These are phyloP conservation scores for Phalaenopsis hybrid DNA, from an alignment of 116 monocot genomes.

Conservation along the genomic window DNA sequence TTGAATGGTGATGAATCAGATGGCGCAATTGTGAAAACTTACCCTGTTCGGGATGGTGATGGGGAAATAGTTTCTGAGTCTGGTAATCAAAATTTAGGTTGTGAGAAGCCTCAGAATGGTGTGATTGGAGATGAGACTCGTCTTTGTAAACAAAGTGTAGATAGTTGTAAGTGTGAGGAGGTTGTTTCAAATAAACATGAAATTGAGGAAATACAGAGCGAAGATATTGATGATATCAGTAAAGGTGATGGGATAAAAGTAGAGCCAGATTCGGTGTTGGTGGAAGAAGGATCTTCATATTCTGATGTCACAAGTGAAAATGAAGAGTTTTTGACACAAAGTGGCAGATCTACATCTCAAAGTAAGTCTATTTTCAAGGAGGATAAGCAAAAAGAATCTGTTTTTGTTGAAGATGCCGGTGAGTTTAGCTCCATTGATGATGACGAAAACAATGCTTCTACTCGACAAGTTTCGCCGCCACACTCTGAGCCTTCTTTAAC, in stretches of 20 bases:
- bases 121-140: neutral
- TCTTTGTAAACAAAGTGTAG: slow-evolving; percentile 9
- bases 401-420: slow-evolving; percentile 28
- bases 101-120: slow-evolving; percentile 6
- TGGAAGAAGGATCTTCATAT: slow-evolving; percentile 2
- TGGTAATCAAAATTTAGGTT: neutral
- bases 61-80: slow-evolving; percentile 1
- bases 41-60: slow-evolving; percentile 8
- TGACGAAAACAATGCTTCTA: slow-evolving; percentile 6
- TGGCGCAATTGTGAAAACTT: neutral
- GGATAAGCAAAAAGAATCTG: slow-evolving; percentile 16
- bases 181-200: neutral
- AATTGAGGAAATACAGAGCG: slow-evolving; percentile 1
- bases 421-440: slow-evolving; percentile 31
- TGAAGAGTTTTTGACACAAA: slow-evolving; percentile 2
- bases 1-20: slow-evolving; percentile 10
- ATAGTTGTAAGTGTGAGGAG: slow-evolving; percentile 7
- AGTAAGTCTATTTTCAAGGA: slow-evolving; percentile 2
- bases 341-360: neutral
- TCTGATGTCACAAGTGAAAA: neutral
- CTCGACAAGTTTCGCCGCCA: slow-evolving; percentile 12
- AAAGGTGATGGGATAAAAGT: slow-evolving; percentile 4
- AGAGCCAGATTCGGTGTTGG: neutral
- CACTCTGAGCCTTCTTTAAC: slow-evolving; percentile 7
- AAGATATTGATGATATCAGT: neutral